phyloP scores from a whole-genome alignment of 1,284 basidiomycete species.

The Cutaneotrichosporon mucoides region DNA sequence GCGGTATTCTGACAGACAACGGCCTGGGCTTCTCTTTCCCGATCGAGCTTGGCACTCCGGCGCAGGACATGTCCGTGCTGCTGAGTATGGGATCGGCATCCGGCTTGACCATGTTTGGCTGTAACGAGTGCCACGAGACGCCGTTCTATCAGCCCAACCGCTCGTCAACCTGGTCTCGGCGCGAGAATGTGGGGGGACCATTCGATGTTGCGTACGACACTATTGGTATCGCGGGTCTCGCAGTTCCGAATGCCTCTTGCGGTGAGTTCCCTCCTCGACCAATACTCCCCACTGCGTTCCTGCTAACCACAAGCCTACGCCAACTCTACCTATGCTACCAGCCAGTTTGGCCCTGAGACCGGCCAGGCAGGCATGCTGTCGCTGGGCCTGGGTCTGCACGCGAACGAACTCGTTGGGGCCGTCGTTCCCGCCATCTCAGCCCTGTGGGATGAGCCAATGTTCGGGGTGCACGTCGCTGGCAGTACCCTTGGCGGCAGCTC shows the following conservation, averaged over 20 bases:
- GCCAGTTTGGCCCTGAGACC: neutral
- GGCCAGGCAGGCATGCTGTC: neutral
- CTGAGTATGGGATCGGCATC: neutral
- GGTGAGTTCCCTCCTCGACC: neutral
- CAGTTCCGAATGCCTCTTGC: neutral
- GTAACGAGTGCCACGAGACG: neutral
- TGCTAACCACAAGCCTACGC: neutral
- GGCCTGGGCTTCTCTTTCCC: neutral
- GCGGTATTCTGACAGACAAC: too few relatives aligned
- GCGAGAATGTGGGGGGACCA: neutral
- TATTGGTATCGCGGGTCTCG: neutral
- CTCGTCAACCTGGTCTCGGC: neutral
- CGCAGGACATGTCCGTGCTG: neutral
- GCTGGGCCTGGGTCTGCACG: neutral
- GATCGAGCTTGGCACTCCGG: neutral
- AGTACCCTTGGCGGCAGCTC: too few relatives aligned
- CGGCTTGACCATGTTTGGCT: slow-evolving; percentile 1
- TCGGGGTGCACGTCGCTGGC: neutral
- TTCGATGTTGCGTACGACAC: neutral
- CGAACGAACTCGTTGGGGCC: neutral
- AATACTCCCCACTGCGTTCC: too few relatives aligned
- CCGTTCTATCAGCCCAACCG: neutral
- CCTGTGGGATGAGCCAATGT: neutral
- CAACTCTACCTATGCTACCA: neutral
- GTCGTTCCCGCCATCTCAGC: neutral